Evolutionary conservation across 192 early-diverging fungal species (phyloP), one percentile per base, ranked within the genome.

Genomic region (Funneliformis geosporum): DNA sequence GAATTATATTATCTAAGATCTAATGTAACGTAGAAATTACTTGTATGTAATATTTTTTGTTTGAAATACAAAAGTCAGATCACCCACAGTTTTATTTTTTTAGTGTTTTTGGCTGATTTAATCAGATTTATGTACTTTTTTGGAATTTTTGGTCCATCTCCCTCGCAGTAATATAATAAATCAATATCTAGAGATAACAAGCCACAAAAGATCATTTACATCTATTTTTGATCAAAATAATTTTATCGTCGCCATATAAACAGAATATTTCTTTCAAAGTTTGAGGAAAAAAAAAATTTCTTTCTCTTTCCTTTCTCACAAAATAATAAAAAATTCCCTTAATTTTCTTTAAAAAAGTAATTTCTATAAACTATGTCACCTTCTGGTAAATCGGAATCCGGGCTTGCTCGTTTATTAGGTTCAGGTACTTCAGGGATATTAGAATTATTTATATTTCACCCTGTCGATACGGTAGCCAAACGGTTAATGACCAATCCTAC

Each of bases 381-480:
- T 76, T 75, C 84, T 74, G 82, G 87, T 82, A 88, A 93, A 82
- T 90, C 91, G 81, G 98, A 98, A 84, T 98, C 96, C 44, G 92
- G 88, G 62, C 87, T 92, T 27, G 96, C 98, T 80, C 92, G 96
- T 74, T 85, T 99, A 81, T 84, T 96, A 42, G 98, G 98, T 72
- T 92, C 95, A 47, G 98, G 89, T 55, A 90, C 94, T 64, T 93
- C 96, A 62, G 98, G 98, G 60, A 92, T 98, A 82, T 89, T 98
- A 43, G 98, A 99, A 88, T 89, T 99, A 75, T 87, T 97, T 75
- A 91, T 92, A 68, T 99, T 99, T 92, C 98, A 99, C 86, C 97
- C 96, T 47, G 95, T 99, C 64, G 97, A 99, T 87, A 99, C 97
- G 3, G 93, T 99, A 21, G 97, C 97, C 78, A 99, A 98, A 92